Evolutionary conservation across 257 asterid genomes (phyloP).

Genomic region (Solanum verrucosum): DNA sequence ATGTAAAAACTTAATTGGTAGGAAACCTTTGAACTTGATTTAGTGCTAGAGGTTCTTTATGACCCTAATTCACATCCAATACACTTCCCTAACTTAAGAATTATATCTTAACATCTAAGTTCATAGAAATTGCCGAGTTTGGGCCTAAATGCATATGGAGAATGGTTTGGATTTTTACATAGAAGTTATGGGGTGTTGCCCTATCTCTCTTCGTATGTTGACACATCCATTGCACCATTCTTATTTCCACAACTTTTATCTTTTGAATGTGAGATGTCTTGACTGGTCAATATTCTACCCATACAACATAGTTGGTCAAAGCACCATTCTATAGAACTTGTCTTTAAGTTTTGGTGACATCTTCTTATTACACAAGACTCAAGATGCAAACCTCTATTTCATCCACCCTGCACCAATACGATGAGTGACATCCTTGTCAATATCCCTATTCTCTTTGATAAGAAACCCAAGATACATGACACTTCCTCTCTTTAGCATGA

Average conservation of each 20-base stretch:
- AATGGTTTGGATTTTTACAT: not conserved
- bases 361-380: not conserved
- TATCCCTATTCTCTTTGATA: not conserved
- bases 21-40: not conserved
- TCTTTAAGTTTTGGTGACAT: not conserved
- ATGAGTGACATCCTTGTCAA: not conserved
- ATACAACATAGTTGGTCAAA: not conserved
- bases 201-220: not conserved
- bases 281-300: not conserved
- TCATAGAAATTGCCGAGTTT: not conserved
- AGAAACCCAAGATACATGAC: not conserved
- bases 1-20: not conserved
- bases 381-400: not conserved
- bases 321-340: not conserved
- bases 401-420: not conserved
- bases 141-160: not conserved
- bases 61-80: not conserved
- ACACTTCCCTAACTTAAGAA: not conserved
- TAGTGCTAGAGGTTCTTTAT: not conserved
- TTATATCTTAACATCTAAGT: not conserved
- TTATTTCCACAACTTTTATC: not conserved
- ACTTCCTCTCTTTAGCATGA: not conserved
- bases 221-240: not conserved
- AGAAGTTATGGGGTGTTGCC: not conserved
- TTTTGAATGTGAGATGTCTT: not conserved